Conservation (phyloP, 2,329 filamentous ascomycete species). For the Microcyclosporella mali region DNA sequence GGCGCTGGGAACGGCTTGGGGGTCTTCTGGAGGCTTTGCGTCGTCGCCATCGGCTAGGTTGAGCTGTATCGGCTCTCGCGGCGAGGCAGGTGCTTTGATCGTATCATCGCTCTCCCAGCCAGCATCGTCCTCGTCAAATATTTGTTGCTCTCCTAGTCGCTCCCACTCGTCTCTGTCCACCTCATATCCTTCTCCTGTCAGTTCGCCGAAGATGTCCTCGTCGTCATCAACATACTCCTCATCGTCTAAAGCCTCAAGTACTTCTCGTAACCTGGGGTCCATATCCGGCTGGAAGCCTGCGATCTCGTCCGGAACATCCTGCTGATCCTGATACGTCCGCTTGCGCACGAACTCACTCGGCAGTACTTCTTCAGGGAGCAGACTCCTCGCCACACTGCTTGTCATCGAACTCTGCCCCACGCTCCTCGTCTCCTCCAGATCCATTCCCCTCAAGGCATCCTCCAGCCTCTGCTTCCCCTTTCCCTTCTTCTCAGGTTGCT, state of each 20-base stretch:
- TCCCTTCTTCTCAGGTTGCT: constrained; percentile 49
- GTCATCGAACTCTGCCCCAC: constrained; percentile 40
- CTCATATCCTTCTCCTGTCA: constrained; percentile 65
- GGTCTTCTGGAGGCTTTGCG: constrained; percentile 28
- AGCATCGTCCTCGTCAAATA: constrained; percentile 54
- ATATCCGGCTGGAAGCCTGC: constrained; percentile 95
- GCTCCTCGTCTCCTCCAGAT: constrained; percentile 38
- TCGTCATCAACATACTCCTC: constrained; percentile 84
- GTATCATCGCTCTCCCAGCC: constrained; percentile 96
- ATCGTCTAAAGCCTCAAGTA: constrained; percentile 87
- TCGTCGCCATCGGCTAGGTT: constrained; percentile 47
- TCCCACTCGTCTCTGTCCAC: constrained; percentile 77
- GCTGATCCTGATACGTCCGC: constrained; percentile 82
- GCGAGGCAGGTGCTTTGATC: constrained; percentile 54
- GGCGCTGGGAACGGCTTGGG: constrained; percentile 30
- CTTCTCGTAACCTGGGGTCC: constrained; percentile 87
- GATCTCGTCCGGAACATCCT: constrained; percentile 84
- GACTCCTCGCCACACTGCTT: constrained; percentile 28
- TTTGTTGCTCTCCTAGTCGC: constrained; percentile 33
- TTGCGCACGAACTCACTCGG: constrained; percentile 73
- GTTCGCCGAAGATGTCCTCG: constrained; percentile 74
- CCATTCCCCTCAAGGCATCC: constrained; percentile 64
- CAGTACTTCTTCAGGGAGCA: constrained; percentile 68
- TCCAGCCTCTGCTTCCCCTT: constrained; percentile 72
- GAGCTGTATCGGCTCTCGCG: constrained; percentile 26